Evolutionary conservation across 192 early-diverging fungal genomes (phyloP).

Genomic region (Umbelopsis isabellina): DNA sequence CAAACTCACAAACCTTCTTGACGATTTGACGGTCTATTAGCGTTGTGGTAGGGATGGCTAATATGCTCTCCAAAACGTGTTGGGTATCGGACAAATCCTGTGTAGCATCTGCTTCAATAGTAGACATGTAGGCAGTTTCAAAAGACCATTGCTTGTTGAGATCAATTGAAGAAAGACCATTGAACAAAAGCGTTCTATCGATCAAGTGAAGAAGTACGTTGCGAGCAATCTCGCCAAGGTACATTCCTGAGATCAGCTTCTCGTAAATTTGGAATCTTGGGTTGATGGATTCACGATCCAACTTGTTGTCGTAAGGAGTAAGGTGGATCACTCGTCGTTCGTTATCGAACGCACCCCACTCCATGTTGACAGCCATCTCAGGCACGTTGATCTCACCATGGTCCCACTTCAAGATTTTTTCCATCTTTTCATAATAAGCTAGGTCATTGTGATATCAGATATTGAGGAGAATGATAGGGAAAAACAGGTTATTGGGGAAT

Average conservation of each 20-base stretch:
- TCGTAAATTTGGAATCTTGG: constrained; percentile 67
- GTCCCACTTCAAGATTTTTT: constrained; percentile 46
- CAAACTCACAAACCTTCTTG: constrained; percentile 74
- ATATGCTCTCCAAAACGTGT: constrained; percentile 66
- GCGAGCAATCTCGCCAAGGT: constrained; percentile 81
- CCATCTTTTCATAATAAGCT: constrained; percentile 59
- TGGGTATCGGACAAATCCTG: constrained; percentile 59
- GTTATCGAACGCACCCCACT: constrained; percentile 89
- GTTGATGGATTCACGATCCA: constrained; percentile 69
- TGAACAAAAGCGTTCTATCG: constrained; percentile 72
- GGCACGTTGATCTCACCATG: neutral
- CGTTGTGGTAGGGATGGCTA: constrained; percentile 62
- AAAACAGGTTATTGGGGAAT: constrained; percentile 4
- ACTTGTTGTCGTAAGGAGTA: constrained; percentile 74
- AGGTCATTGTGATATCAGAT: neutral
- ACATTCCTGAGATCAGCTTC: constrained; percentile 89
- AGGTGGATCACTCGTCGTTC: constrained; percentile 71
- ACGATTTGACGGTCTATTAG: constrained; percentile 74
- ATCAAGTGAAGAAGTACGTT: constrained; percentile 75
- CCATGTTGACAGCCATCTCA: constrained; percentile 88
- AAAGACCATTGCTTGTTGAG: constrained; percentile 69
- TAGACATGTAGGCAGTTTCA: constrained; percentile 64
- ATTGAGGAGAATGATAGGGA: neutral
- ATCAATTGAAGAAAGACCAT: constrained; percentile 56
- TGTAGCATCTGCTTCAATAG: constrained; percentile 64